Base-by-base conservation (phyloP, 805 yeast genomes). In the Cyberlindnera mycetangii region DNA sequence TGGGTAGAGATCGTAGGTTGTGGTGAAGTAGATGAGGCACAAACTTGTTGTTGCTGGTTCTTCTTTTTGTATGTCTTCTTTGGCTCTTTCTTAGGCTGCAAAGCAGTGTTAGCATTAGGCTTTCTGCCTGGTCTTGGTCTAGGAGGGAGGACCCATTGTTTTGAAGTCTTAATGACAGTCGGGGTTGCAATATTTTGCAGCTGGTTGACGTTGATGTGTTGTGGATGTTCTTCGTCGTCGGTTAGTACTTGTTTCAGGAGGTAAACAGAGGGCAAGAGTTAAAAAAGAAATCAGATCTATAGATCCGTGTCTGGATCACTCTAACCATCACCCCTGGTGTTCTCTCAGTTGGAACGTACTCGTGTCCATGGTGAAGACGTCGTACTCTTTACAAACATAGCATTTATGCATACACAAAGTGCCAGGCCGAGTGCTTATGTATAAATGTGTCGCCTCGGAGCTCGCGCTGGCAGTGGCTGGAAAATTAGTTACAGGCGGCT, bases 131-230 rank as follows among this genome's bases (percentile, higher is more conserved):
- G 85, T 52, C 85, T 83, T 20, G 93, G 92, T 53, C 92, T 71
- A 5, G 93, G 93, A 3, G 93, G 95, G 31, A 85, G 67, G 10
- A 83, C 89, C 90, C 93, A 88, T 58, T 79, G 81, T 58, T 83
- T 83, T 41, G 89, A 83, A 1, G 92, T 82, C 54, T 73, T 78
- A 43, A 74, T 71, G 17, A 52, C 53, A 16, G 54, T 55, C 22
- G 55, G 56, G 2, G 54, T 42, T 15, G 39, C 44, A n/a, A 36
- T 41, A 20, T 37, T 35, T 30, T 47, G 52, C 32, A 54, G 24
- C 19, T 50, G 52, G 18, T 44, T 45, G 12, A 50, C 21, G 54
- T 32, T 34, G 37, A 41, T 22, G 32, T 43, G 48, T 12, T 18
- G 39, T 9, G 32, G 39, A 4, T 24, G 39, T 33, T 37, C 39